These are phyloP conservation scores for Lenzites betulinus DNA, from an alignment of 768 basidiomycete genomes.

Conservation along the genomic window DNA sequence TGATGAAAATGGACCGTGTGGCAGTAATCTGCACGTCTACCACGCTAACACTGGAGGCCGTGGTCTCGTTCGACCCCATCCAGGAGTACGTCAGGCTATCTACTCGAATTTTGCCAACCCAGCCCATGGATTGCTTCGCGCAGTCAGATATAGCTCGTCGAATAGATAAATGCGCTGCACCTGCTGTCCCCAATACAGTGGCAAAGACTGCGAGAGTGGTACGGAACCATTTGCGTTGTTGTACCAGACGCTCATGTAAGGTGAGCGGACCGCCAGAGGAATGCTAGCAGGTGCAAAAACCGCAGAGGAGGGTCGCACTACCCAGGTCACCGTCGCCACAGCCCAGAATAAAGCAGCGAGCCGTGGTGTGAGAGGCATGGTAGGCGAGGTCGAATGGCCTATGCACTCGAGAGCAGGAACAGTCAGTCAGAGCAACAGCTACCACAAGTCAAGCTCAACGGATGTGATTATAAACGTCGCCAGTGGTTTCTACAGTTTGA, in stretches of 20 bases:
- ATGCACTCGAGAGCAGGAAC: neutral
- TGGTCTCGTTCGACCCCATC: constrained; percentile 8
- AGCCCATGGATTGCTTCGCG: constrained; percentile 8
- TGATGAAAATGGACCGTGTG: constrained; percentile 35
- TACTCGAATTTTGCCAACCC: constrained; percentile 21
- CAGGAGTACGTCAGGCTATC: constrained; percentile 21
- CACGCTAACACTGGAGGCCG: constrained; percentile 18
- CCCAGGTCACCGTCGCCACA: too few species aligned
- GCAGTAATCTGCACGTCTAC: constrained; percentile 34
- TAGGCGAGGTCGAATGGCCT: too few species aligned
- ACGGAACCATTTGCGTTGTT: neutral
- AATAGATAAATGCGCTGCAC: neutral
- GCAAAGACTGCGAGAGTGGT: constrained; percentile 17
- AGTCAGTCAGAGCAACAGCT: too few species aligned
- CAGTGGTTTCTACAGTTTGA: too few species aligned
- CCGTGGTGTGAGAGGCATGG: too few species aligned
- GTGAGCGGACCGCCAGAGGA: constrained; percentile 30
- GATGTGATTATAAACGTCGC: too few species aligned
- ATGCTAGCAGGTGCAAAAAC: constrained; percentile 24
- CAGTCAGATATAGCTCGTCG: neutral
- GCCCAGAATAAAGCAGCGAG: too few species aligned
- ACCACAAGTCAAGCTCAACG: neutral
- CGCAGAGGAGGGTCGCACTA: neutral
- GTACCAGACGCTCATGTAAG: constrained; percentile 29
- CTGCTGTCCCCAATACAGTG: constrained; percentile 17